Percentiles rank a stretch among this genome's conserved stretches.
Evolutionary conservation across 192 early-diverging fungal genomes (phyloP).

Genomic region (Allomyces macrogynus): DNA sequence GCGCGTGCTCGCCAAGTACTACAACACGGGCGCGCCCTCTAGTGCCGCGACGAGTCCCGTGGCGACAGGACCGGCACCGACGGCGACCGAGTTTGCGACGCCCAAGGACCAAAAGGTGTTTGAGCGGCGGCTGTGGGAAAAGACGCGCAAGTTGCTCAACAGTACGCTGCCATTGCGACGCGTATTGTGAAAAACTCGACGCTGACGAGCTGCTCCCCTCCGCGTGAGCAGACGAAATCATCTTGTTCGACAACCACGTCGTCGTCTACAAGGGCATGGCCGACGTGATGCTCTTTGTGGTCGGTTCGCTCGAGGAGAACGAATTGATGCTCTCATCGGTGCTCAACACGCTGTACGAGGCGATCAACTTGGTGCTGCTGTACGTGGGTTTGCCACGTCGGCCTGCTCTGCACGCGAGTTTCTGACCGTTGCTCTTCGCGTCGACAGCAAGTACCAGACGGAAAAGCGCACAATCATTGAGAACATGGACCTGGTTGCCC

Average conservation of each 20-base stretch:
- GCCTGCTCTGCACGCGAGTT: too few species aligned
- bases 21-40: constrained; percentile 17
- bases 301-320: constrained; percentile 81
- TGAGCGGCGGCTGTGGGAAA: constrained; percentile 77
- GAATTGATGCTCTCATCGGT: constrained; percentile 66
- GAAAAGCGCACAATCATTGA: constrained; percentile 79
- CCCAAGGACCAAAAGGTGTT: constrained; percentile 78
- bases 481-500: constrained; percentile 73
- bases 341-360: constrained; percentile 64
- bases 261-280: constrained; percentile 67
- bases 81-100: constrained; percentile 20
- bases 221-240: constrained; percentile 55
- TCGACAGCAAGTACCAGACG: constrained; percentile 30
- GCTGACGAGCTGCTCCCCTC: not conserved
- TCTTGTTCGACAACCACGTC: constrained; percentile 83
- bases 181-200: not conserved
- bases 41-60: constrained; percentile 2
- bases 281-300: constrained; percentile 79
- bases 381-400: constrained; percentile 12
- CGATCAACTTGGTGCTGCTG: constrained; percentile 64
- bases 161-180: not conserved
- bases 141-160: constrained; percentile 45
- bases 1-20: constrained; percentile 86
- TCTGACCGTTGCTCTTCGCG: too few species aligned
- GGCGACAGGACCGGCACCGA: not conserved